Conservation (phyloP, 768 basidiomycete species). For the Austroboletus festivus region DNA sequence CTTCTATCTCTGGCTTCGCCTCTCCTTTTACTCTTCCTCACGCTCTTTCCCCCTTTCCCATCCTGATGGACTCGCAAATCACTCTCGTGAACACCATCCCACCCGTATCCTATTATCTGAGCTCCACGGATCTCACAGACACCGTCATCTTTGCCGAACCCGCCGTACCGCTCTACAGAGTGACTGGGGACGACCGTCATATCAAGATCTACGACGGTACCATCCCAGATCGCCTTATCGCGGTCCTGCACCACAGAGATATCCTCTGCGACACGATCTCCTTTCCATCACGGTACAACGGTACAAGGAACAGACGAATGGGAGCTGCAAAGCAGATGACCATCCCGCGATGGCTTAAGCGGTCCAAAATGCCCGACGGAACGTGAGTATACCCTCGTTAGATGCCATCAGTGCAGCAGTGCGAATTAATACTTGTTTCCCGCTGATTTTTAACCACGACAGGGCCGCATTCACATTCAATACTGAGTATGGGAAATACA, state of each 20-base stretch:
- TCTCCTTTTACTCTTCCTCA: neutral
- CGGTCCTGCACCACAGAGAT: slow-evolving; percentile 26
- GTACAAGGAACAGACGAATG: neutral
- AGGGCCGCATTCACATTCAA: slow-evolving; percentile 22
- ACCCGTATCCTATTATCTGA: slow-evolving; percentile 29
- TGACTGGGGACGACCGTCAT: slow-evolving; percentile 19
- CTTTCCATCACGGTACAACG: slow-evolving; percentile 17
- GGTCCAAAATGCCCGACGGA: slow-evolving; percentile 21
- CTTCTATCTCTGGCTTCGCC: too few species aligned
- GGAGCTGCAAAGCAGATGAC: slow-evolving; percentile 3
- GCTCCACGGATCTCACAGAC: slow-evolving; percentile 16
- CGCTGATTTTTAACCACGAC: neutral
- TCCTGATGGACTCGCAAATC: slow-evolving; percentile 26
- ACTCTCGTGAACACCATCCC: slow-evolving; percentile 26
- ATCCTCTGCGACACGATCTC: slow-evolving; percentile 27
- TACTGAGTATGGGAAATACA: slow-evolving; percentile 22
- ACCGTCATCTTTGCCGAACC: slow-evolving; percentile 18
- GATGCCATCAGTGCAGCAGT: too few species aligned
- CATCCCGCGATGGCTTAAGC: slow-evolving; percentile 29
- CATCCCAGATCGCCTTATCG: slow-evolving; percentile 13
- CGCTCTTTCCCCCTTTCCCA: neutral
- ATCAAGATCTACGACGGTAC: slow-evolving; percentile 18
- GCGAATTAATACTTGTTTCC: too few species aligned
- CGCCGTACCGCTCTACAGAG: slow-evolving; percentile 22
- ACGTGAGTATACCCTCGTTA: slow-evolving; percentile 14